Base-by-base conservation (phyloP, 1,284 basidiomycete species). In the Trichosporon coremiiforme region DNA sequence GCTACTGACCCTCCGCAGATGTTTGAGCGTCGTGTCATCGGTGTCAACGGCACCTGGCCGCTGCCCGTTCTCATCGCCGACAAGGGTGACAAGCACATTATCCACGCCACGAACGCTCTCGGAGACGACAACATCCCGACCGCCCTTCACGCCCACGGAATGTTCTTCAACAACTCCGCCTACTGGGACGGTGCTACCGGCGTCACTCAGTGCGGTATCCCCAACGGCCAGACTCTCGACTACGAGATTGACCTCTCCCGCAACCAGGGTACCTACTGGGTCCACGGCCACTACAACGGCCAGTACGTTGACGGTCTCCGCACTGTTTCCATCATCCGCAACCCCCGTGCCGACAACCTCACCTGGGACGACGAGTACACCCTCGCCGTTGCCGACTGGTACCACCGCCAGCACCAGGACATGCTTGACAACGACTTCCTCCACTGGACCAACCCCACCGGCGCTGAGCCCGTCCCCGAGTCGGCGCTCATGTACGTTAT, bases 291-390 rank as follows among this genome's bases (percentile, higher is more conserved):
- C 73, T 76, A 77, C 69, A 70, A 89, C 86, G 93, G 93, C 29
- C 92, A 94, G 86, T 95, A 95, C 75, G 89, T 92, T 63, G 93
- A 83, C 71, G 83, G 81, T 71, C 75, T 84, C 29, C 75, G 82
- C 20, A 64, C 70, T 1, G 67, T 53, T 9, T 45, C 94, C 0
- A 81, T 94, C 25, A 81, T 95, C 65, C 88, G 98, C 66, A 90
- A 92, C 76, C 90, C 84, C 86, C 78, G 87, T 90, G 71, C 76
- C 29, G 83, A 84, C 68, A 77, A 80, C 65, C 53, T 80, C 80
- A 76, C 85, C 0, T 98, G 98, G 83, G 95, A 98, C 82, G 93
- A 91, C 57, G 96, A 98, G 76, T 95, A 89, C 84, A 95, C 92
- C 13, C 85, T 98, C 73, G 83, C 94, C 65, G 85, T 97, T 5